Percentiles rank a stretch among this genome's conserved stretches.
Evolutionary conservation across 495 filamentous ascomycete species (phyloP).

Genomic region (Aspergillus haitiensis): DNA sequence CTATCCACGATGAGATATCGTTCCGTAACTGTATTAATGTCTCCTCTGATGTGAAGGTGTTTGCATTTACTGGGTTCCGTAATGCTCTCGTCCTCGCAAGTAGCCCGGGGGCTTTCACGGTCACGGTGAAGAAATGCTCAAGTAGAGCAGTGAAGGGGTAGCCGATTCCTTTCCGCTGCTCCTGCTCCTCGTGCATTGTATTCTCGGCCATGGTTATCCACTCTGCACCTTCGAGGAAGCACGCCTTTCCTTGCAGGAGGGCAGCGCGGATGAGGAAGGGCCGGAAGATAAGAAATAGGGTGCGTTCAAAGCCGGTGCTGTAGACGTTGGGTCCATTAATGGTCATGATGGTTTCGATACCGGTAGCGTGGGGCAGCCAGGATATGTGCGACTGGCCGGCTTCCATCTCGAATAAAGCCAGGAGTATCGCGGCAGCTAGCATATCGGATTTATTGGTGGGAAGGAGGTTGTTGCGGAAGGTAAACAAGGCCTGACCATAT

Average conservation of each 20-base stretch:
- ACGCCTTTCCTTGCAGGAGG: not conserved
- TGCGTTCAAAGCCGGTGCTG: not conserved
- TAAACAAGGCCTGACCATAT: not conserved
- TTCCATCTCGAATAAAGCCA: not conserved
- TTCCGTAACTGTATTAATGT: too few species aligned
- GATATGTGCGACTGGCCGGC: not conserved
- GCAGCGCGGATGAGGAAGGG: not conserved
- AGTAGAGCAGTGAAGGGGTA: not conserved
- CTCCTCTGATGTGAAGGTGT: too few species aligned
- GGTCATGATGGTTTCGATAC: not conserved
- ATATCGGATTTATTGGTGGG: not conserved
- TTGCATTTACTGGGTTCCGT: too few species aligned
- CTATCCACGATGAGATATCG: too few species aligned
- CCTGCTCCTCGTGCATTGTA: not conserved
- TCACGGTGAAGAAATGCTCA: not conserved
- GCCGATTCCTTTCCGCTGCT: not conserved
- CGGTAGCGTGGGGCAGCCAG: not conserved
- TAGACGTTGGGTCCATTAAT: not conserved
- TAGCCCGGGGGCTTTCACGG: not conserved
- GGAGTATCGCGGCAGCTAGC: not conserved
- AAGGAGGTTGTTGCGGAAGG: not conserved
- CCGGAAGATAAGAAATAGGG: not conserved
- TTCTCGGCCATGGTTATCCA: not conserved
- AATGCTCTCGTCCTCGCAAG: not conserved
- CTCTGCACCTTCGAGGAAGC: not conserved